Evolutionary conservation across 441 rosid genomes (phyloP), one percentile per base, ranked within the genome.

Genomic region (Omphalea diandra): DNA sequence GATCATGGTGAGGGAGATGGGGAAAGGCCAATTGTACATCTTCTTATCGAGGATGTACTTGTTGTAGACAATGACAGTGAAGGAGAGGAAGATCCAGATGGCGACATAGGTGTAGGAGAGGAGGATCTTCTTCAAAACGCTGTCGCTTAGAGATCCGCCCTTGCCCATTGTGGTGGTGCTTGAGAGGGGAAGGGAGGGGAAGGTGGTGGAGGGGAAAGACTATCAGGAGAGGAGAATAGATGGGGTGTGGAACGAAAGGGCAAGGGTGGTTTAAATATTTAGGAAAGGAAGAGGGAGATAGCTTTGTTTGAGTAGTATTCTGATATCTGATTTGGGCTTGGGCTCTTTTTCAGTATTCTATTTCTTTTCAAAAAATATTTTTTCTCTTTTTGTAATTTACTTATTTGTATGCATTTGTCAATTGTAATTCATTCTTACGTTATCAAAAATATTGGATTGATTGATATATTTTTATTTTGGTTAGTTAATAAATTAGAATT

Each of bases 31-130:
- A 70, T 88, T 87, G 86, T 91, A 94, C 94, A 94, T 87, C 86
- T 94, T 91, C 81, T 89, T 89, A 86, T 94, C 98, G 40, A 94
- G 94, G 92, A 94, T 94, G 92, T 88, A 94, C 69, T 94, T 94
- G 90, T 94, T 94, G 95, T 88, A 94, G 66, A 94, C 97, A 83
- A 94, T 94, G 65, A 94, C 98, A 33, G 97, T 91, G 90, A 94
- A 94, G 80, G 93, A 86, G 47, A 94, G 94, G 96, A 91, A 94
- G 93, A 94, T 91, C 98, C 98, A 94, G 75, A 91, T 81, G 60
- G 87, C 96, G 0, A 94, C 98, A 77, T 94, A 94, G 40, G 91
- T 73, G 91, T 94, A 94, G 31, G 98, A 90, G 31, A 94, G 93
- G 63, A 94, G 66, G 89, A 94, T 90, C 87, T 91, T 90, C 81